Evolutionary conservation across 139 green algal genomes (phyloP), one percentile per base, ranked within the genome.

Genomic region (Chlamydomonas schloesseri): DNA sequence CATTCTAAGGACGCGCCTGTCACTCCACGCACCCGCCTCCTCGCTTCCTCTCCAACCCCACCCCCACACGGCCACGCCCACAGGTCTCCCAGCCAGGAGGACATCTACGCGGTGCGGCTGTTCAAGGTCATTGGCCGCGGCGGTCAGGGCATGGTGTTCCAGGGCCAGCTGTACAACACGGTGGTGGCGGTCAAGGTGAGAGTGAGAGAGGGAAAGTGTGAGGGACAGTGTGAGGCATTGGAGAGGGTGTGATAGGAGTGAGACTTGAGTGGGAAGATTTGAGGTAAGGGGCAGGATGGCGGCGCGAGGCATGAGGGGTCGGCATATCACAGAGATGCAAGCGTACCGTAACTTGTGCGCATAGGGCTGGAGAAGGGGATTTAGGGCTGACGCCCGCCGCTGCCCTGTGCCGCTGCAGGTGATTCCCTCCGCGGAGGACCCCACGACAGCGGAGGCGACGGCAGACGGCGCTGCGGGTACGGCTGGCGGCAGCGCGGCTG

Each of bases 71-170:
- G 8, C 26, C 62, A 14, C 62, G 3, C 20, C 14, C 31, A 1
- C 65, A 71, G 65, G 31, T 42, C n/a, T 0, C 14, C 75, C 18
- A 53, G 53, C 34, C 58, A 53, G 75, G 75, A 82, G 11, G 75
- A 82, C 58, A 71, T 82, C 9, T 71, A 72, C 42, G 42, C 77
- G 2, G 26, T 84, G 26, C 28, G 64, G 26, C 64, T 84, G 42
- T 15, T 84, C 62, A 64, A 74, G 64, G 15, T 74, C 42, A 73
- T 84, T 42, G 77, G 77, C 20, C 62, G 62, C 8, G 77, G 77
- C 26, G 77, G 77, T 3, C 64, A 74, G 42, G 77, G 77, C 77
- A 84, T 73, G 77, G 77, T 84, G 13, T 84, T 84, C 46, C 42
- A 64, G 62, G 77, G 77, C 28, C 77, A 55, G 37, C 18, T 84